Base-by-base conservation (phyloP, 208 protist genomes). In the Trypanosomatidae sp. region DNA sequence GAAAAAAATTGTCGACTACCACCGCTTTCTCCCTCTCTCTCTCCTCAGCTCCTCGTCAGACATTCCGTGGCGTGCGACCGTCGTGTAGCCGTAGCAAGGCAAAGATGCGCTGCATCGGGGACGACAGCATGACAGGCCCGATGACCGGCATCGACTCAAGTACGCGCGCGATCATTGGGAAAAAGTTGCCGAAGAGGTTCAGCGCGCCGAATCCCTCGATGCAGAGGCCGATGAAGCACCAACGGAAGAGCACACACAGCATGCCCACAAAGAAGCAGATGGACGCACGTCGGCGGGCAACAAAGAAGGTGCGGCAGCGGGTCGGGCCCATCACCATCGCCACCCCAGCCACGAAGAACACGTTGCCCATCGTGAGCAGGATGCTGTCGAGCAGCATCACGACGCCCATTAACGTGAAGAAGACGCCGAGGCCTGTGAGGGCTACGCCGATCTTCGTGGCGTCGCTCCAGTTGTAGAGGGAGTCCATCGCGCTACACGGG, bases 161-260 rank as follows among this genome's bases (percentile, higher is more conserved):
- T 64, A 97, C 89, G 17, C 93, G 91, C 30, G 81, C 86, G n/a
- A 95, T 64, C 74, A 96, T 90, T 30, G 93, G 93, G 59, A 97
- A 93, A 72, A 97, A 97, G 74, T 97, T 95, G 28, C 93, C 93
- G 67, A 97, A 97, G 10, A 97, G 84, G 73, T 97, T 97, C 25
- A 97, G 72, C 10, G 86, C 86, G 22, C 93, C 91, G 76, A 97
- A 96, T 58, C 88, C 87, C 62, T 97, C 82, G n/a, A 97, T 58
- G 39, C 93, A 71, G n/a, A 97, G 82, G 4, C 93, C 93, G 43
- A 96, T 39, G 43, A 96, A 82, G 55, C 88, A 95, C 82, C 88
- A 95, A 17, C 90, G 85, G 0, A 86, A 71, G 25, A 97, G 53
- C 28, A 97, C 91, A 17, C 95, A 77, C 56, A 94, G 43, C 62